Base-by-base conservation (phyloP, 2,329 filamentous ascomycete species). In the Diplodia intermedia region DNA sequence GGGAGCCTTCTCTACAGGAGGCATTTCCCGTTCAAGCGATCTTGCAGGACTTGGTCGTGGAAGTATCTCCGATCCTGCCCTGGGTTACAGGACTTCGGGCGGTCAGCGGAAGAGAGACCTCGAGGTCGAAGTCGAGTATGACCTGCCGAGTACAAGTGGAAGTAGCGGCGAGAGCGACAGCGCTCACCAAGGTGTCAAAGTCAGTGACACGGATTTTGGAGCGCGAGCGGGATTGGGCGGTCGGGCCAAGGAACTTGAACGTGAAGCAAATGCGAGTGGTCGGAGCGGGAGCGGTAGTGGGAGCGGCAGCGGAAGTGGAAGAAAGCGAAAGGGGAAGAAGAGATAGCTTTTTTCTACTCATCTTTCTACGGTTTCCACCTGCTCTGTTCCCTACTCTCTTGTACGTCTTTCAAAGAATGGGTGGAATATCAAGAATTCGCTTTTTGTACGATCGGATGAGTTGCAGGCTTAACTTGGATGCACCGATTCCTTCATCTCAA, bases 111-210 rank as follows among this genome's bases (percentile, higher is more conserved):
- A 14, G 15, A 20, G 50, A 20, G 31, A 62, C 6, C 23, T 61
- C 31, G 66, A 67, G 36, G 56, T 67, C 23, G 55, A 62, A 26
- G 66, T 67, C 23, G 55, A 67, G 49, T 67, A 67, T 33, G 65
- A 67, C 8, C 26, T 6, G 7, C 53, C 43, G n/a, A 60, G 65
- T 14, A 29, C 54, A 6, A 67, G 66, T 49, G 66, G 56, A 14
- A 67, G 66, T 43, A 62, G 66, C 66, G 56, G 55, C 4, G 65
- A 67, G 29, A 67, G 65, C 15, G 54, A 53, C 12, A 47, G 66
- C 9, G 49, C 36, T 23, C 47, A 43, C 20, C 20, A 67, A 36
- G 43, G 49, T 26, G 47, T 60, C 36, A 61, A 31, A 18, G 26
- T 43, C 23, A 49, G 38, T 47, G 56, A 23, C 18, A 47, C 20